phyloP scores from a whole-genome alignment of 2,329 filamentous ascomycete species.

The Pestalotiopsis sp. region DNA sequence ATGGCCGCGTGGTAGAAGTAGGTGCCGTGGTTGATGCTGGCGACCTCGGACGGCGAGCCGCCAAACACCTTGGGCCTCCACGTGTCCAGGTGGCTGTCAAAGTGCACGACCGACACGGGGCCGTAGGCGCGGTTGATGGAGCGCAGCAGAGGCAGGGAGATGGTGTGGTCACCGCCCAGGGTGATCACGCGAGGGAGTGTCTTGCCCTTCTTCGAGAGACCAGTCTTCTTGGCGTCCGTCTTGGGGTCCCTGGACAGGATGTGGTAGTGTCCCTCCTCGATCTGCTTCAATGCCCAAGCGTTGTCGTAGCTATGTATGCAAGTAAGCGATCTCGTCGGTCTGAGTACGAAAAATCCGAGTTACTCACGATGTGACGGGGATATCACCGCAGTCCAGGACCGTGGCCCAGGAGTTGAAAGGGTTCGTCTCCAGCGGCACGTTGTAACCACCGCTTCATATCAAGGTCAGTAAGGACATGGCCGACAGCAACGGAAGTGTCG shows the following conservation, averaged over 20 bases:
- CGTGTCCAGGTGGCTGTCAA: conserved; percentile 68
- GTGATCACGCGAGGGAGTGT: conserved; percentile 83
- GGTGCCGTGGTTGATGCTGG: conserved; percentile 82
- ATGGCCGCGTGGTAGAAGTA: conserved; percentile 84
- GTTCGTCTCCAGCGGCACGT: conserved; percentile 78
- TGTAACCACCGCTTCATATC: conserved; percentile 74
- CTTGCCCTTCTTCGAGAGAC: conserved; percentile 68
- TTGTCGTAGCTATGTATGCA: conserved; percentile 66
- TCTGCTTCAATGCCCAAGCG: conserved; percentile 77
- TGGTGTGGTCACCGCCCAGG: conserved; percentile 66
- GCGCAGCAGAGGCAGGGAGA: conserved; percentile 60
- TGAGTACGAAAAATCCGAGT: not conserved
- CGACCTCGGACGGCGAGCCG: conserved; percentile 74
- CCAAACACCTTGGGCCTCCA: conserved; percentile 87
- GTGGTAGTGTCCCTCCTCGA: conserved; percentile 80
- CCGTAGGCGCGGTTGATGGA: conserved; percentile 64
- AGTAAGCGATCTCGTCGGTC: not conserved
- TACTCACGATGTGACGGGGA: conserved; percentile 78
- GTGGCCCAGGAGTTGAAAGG: conserved; percentile 82
- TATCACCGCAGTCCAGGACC: conserved; percentile 81
- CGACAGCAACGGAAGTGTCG: conserved; percentile 20
- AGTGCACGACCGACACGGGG: conserved; percentile 63
- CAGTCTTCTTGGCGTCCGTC: conserved; percentile 67
- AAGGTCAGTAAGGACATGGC: conserved; percentile 2
- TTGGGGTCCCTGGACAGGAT: conserved; percentile 71